These are phyloP conservation scores for Monosporozyma siamensis DNA, from an alignment of 805 yeast genomes.

Conservation along the genomic window DNA sequence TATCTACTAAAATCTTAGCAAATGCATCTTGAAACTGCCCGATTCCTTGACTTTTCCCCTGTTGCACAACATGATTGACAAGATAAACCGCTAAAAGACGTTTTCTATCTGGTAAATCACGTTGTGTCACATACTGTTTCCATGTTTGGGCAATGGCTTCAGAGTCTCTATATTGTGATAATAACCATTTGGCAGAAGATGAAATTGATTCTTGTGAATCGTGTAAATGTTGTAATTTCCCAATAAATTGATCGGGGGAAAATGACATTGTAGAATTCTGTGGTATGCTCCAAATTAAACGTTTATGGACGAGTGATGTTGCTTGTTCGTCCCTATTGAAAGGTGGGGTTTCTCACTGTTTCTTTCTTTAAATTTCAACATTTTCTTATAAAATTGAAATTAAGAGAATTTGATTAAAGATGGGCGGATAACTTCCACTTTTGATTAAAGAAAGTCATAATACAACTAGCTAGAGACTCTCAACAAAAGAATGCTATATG, in stretches of 20 bases:
- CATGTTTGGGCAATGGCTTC: constrained; percentile 20
- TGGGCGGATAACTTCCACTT: too few relatives aligned
- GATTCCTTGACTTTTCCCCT: constrained; percentile 25
- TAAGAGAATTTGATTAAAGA: too few relatives aligned
- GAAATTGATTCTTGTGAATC: constrained; percentile 30
- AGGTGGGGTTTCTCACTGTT: too few relatives aligned
- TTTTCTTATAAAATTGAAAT: too few relatives aligned
- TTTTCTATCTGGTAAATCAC: constrained; percentile 22
- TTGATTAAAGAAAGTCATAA: too few relatives aligned
- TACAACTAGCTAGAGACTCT: too few relatives aligned
- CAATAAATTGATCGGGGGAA: constrained; percentile 21
- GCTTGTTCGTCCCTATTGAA: too few relatives aligned
- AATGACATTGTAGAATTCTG: constrained; percentile 4
- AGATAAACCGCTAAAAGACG: constrained; percentile 25
- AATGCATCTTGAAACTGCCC: constrained; percentile 23
- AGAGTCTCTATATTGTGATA: constrained; percentile 22
- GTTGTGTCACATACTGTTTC: constrained; percentile 19
- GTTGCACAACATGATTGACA: constrained; percentile 29
- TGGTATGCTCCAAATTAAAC: too few relatives aligned
- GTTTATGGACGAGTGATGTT: too few relatives aligned
- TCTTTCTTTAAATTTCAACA: too few relatives aligned
- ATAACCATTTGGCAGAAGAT: constrained; percentile 27
- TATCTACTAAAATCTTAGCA: constrained; percentile 25
- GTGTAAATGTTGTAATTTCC: constrained; percentile 21
- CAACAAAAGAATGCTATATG: too few relatives aligned